Base-by-base conservation (phyloP, 306 rosid genomes). In the Acmispon strigosus region DNA sequence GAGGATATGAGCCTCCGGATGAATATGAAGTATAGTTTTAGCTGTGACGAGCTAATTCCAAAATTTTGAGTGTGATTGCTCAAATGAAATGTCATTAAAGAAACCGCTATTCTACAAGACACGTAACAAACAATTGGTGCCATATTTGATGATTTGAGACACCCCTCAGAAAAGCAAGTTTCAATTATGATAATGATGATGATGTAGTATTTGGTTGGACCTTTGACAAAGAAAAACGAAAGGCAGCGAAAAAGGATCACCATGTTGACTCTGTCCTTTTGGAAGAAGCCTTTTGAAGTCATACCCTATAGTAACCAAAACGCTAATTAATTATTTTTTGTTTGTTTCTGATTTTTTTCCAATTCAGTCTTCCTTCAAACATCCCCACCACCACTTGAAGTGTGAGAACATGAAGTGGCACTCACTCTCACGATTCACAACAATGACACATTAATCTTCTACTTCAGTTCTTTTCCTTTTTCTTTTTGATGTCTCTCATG, bases 221-320 rank as follows among this genome's bases (percentile, higher is more conserved):
- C 37, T 79, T 52, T 69, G 70, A 79, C 70, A 57, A 57, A 32
- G 17, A 78, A 66, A 17, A 61, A 76, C 18, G 56, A 75, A 72
- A 64, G 78, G 58, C 36, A 49, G 69, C 18, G 54, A 80, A 66
- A 84, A 82, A 71, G 51, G 66, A 76, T 82, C 78, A 74, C 19
- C 59, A 69, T 80, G 88, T 82, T 83, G 92, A 85, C 87, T 75
- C 39, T 37, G 10, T 69, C 66, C 53, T 77, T 74, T 77, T 78
- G 15, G 59, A 43, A 22, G 56, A 50, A 50, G 6, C 74, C 53
- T 77, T 71, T 73, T 70, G 37, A 74, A 78, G 90, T 72, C 90
- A 72, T 73, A 10, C 32, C 66, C 71, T n/a, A 47, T 36, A 67
- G 59, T 2, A 81, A 60, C 61, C 63, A 68, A 63, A 5, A 36